Evolutionary conservation across 352 stramenopile species (phyloP), one percentile per base, ranked within the genome.

Genomic region (Lagenidium sp.): DNA sequence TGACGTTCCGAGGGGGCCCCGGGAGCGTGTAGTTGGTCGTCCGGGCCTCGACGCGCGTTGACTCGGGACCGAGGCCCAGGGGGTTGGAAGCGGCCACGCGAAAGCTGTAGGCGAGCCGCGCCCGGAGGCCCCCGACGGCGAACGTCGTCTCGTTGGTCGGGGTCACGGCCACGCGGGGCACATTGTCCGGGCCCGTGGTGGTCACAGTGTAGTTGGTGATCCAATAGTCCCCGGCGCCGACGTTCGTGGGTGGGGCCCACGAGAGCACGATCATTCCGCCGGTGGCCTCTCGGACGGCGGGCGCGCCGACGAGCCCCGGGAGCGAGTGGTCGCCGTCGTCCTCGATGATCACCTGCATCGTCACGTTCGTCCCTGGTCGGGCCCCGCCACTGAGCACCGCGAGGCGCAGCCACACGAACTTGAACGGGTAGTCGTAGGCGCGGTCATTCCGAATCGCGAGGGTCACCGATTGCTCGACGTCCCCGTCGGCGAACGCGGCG

Each of bases 241-340:
- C 10, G n/a, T 83, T 85, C 3, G 57, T n/a, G 0, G 69, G 69
- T n/a, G 57, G 30, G 2, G 26, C 31, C 73, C 73, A 85, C 0
- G 41, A 31, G 0, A 85, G 25, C 18, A 20, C 30, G 3, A 83
- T 34, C 63, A 82, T 60, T 0, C 69, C 73, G 18, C 73, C 73
- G 0, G 73, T 85, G 7, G 52, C 55, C 28, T 50, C 53, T 4
- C 41, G 31, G 6, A 68, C 16, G 0, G 24, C 34, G 10, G 59
- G 24, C 11, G 47, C 21, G 0, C 25, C 36, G 19, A 82, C 52
- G 6, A 19, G 6, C 15, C 69, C 73, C 16, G 73, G 73, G 1
- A 35, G 35, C 19, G 67, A 82, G 6, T 8, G 47, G 43, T 85
- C 73, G 1, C 68, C 63, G 29, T 85, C 62, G 47, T 85, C 69